Conservation (phyloP, 2,329 filamentous ascomycete species). For the Epichloe uncinata region DNA sequence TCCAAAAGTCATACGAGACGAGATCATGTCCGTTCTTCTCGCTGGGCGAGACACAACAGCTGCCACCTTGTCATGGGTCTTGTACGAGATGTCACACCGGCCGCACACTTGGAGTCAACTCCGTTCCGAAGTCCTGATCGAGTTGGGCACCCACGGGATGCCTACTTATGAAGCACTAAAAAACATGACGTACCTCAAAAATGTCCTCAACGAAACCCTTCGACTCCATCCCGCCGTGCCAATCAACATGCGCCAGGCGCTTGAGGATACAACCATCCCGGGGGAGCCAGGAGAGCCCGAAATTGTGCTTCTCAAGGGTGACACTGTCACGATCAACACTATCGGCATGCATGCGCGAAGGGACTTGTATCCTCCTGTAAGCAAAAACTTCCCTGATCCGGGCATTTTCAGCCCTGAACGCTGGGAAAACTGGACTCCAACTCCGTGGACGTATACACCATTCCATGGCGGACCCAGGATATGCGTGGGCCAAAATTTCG, state of each 20-base stretch:
- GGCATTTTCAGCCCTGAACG: conserved; percentile 34
- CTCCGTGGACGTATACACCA: conserved; percentile 38
- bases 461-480: conserved; percentile 39
- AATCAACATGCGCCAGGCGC: conserved; percentile 52
- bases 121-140: conserved; percentile 53
- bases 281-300: conserved; percentile 15
- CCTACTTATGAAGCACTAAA: conserved; percentile 76
- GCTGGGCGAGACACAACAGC: conserved; percentile 84
- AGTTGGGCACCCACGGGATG: conserved; percentile 46
- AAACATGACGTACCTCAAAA: conserved; percentile 68
- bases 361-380: conserved; percentile 32
- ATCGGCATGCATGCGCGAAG: conserved; percentile 36
- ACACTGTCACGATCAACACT: conserved; percentile 35
- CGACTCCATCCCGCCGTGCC: conserved; percentile 67
- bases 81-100: conserved; percentile 67
- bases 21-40: conserved; percentile 61
- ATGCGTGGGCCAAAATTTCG: conserved; percentile 47
- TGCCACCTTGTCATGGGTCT: conserved; percentile 61
- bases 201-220: conserved; percentile 62
- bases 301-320: conserved; percentile 32
- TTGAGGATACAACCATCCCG: conserved; percentile 9
- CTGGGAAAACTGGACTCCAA: conserved; percentile 38
- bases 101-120: conserved; percentile 55
- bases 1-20: conserved; percentile 54
- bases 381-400: conserved; percentile 21